Evolutionary conservation across 2,329 filamentous ascomycete genomes (phyloP).

Genomic region (Aureobasidium melanogenum): DNA sequence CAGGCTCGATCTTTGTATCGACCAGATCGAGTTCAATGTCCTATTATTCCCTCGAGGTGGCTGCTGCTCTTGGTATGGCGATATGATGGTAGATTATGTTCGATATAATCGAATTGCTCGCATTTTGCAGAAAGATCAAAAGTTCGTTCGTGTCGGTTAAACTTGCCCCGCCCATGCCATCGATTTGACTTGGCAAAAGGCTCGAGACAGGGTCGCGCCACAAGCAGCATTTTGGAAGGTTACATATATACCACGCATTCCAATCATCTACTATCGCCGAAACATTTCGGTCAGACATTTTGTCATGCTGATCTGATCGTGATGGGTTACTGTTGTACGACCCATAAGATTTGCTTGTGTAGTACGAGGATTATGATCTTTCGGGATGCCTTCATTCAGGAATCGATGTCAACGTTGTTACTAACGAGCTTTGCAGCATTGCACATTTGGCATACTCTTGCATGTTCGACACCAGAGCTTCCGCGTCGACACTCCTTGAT

Average conservation of each 20-base stretch:
- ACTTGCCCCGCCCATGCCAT: background rate
- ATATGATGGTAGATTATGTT: background rate
- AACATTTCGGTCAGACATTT: too few relatives aligned
- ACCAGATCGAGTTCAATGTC: too few relatives aligned
- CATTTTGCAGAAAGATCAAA: background rate
- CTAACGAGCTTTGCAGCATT: too few relatives aligned
- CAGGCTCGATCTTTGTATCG: too few relatives aligned
- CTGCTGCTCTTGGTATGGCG: background rate
- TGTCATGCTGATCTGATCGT: background rate
- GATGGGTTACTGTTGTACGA: background rate
- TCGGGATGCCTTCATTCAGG: background rate
- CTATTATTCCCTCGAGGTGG: background rate
- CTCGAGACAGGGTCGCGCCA: background rate
- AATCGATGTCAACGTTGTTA: background rate
- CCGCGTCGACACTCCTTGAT: background rate
- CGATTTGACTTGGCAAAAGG: background rate
- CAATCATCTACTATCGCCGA: constrained; percentile 49
- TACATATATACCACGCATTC: too few relatives aligned
- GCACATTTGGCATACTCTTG: background rate
- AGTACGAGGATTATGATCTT: background rate
- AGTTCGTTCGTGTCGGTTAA: background rate
- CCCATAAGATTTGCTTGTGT: too few relatives aligned
- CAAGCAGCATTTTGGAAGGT: background rate
- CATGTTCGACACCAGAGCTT: background rate
- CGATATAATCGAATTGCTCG: background rate